Percentiles rank a stretch among this genome's conserved stretches.
Conservation (phyloP, 345 rosid genomes). For the Bruguiera parviflora region DNA sequence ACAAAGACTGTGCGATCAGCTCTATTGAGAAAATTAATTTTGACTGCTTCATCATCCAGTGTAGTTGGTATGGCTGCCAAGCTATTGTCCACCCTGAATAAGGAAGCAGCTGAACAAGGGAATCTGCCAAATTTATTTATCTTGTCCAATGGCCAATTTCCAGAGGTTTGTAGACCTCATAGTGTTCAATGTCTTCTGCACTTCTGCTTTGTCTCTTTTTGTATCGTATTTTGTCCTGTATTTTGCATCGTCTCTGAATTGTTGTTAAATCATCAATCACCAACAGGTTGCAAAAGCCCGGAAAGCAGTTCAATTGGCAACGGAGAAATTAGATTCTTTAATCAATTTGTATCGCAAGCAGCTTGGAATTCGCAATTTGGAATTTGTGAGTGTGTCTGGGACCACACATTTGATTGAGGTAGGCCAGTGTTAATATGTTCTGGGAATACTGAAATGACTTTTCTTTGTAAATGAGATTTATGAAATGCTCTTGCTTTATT, state of each 20-base stretch:
- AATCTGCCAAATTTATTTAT: conserved; percentile 57
- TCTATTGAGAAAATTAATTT: conserved; percentile 62
- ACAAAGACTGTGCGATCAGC: conserved; percentile 38
- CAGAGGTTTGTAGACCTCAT: conserved; percentile 53
- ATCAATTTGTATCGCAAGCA: conserved; percentile 45
- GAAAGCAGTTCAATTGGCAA: conserved; percentile 56
- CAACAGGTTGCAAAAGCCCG: conserved; percentile 64
- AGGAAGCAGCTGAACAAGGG: conserved; percentile 78
- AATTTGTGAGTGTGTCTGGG: conserved; percentile 58
- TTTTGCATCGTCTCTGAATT: background rate
- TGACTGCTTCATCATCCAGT: conserved; percentile 61
- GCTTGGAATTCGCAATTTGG: conserved; percentile 46
- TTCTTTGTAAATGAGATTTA: background rate
- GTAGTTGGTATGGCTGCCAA: conserved; percentile 63
- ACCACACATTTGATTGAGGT: conserved; percentile 72
- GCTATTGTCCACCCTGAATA: conserved; percentile 59
- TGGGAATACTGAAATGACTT: conserved; percentile 2
- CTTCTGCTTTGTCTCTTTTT: conserved; percentile 2
- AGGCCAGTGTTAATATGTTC: conserved; percentile 3
- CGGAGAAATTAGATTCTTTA: conserved; percentile 54
- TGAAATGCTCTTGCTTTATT: background rate
- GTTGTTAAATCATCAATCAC: background rate
- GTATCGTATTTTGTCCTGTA: conserved; percentile 3
- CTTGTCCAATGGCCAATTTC: conserved; percentile 53
- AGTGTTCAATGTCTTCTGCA: conserved; percentile 2